Conservation (phyloP, 495 filamentous ascomycete genomes). For the Pseudevernia furfuracea region DNA sequence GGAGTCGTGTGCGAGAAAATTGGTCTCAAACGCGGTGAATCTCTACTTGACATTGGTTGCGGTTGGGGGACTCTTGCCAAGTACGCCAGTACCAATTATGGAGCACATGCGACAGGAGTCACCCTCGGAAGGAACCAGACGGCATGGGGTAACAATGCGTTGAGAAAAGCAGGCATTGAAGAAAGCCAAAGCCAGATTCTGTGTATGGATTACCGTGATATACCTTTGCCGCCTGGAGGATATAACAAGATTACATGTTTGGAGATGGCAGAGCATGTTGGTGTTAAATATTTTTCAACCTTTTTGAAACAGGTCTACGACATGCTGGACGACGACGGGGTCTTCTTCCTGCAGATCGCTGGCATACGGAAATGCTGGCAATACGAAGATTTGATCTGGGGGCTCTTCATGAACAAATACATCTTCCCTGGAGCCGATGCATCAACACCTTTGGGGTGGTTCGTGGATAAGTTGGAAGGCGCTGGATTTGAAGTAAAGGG, state of each 20-base stretch:
- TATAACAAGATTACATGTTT: slow-evolving; percentile 67
- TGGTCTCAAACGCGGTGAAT: slow-evolving; percentile 52
- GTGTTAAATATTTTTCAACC: slow-evolving; percentile 53
- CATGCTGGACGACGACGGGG: slow-evolving; percentile 63
- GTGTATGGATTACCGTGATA: slow-evolving; percentile 64
- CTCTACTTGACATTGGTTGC: slow-evolving; percentile 61
- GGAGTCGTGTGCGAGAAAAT: slow-evolving; percentile 68
- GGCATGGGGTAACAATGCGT: slow-evolving; percentile 61
- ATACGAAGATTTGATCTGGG: slow-evolving; percentile 69
- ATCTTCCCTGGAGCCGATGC: slow-evolving; percentile 67
- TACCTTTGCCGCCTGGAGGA: slow-evolving; percentile 49
- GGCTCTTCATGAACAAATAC: slow-evolving; percentile 73
- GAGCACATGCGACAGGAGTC: slow-evolving; percentile 56
- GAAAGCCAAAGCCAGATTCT: slow-evolving; percentile 57
- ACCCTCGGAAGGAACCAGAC: slow-evolving; percentile 66
- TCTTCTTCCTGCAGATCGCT: slow-evolving; percentile 67
- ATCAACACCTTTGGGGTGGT: slow-evolving; percentile 56
- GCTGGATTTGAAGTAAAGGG: slow-evolving; percentile 55
- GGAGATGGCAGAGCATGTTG: slow-evolving; percentile 74
- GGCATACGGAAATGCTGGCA: slow-evolving; percentile 64
- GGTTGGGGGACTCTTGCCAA: slow-evolving; percentile 66
- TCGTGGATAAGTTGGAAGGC: slow-evolving; percentile 57
- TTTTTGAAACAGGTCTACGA: slow-evolving; percentile 59
- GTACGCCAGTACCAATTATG: slow-evolving; percentile 56
- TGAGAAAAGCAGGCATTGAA: slow-evolving; percentile 51